Evolutionary conservation across 1,139 yeast species (phyloP), one percentile per base, ranked within the genome.

Genomic region (Taphrina betulina): DNA sequence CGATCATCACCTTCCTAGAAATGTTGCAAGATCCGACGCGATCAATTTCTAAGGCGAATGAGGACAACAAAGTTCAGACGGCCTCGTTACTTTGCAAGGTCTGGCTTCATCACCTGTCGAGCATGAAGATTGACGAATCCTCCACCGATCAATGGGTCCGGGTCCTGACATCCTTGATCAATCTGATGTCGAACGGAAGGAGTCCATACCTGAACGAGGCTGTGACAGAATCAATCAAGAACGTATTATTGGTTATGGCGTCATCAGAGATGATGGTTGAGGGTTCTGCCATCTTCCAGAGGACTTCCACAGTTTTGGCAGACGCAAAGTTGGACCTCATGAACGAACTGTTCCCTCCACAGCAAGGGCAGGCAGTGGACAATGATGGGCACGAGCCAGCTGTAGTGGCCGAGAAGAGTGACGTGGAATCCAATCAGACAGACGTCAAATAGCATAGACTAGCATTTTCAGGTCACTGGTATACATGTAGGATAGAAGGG

Each of bases 11-110:
- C 2, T 24, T 50, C 17, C 28, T 29, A 22, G 54, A 50, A 23
- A 50, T 22, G 29, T 34, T 50, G n/a, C 48, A 43, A 16, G 29
- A 23, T 19, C 12, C 36, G 2, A 31, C n/a, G 8, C 23, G 16
- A 4, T 19, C 31, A 16, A 2, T 29, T 2, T 34, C 45, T n/a
- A 8, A 24, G 5, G 23, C 24, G 17, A 33, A 24, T 10, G 46
- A 40, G 40, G 54, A 50, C 29, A 40, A 34, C 0, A 83, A 85
- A 58, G 72, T 77, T 48, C 89, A 84, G 60, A 80, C 85, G 0
- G 75, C 92, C 55, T 75, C 81, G 10, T 69, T 87, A 46, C 74
- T 84, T 12, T 81, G 95, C 60, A 85, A 85, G 66, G 80, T 84
- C 2, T 86, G 86, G 65, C 70, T 90, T 62, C 83, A 82, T 55